Evolutionary conservation across 1,284 basidiomycete species (phyloP), one percentile per base, ranked within the genome.

Genomic region (Cystobasidium pallidum): DNA sequence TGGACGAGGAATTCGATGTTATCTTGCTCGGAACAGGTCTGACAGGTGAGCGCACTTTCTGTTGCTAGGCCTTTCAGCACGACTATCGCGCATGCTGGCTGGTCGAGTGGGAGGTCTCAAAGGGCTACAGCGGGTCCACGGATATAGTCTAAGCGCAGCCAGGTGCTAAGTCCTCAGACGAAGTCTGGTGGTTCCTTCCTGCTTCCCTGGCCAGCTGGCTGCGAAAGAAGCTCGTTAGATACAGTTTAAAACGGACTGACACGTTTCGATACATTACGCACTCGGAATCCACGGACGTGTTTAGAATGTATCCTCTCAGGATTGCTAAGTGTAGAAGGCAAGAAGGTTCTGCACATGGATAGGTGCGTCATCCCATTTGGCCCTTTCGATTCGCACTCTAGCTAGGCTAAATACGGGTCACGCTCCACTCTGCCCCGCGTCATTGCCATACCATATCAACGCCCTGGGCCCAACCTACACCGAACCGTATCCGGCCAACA

Each of bases 271-370:
- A n/a, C n/a, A n/a, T n/a, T n/a, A n/a, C n/a, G n/a, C n/a, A n/a
- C n/a, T n/a, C 24, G 15, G 21, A 30, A 43, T 58, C 21, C 19
- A 19, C 30, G 2, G 24, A 43, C 10, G 3, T 2, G n/a, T 51
- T 4, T 61, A 71, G 96, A 99, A 83, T 99, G 96, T 84, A 94
- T 99, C 81, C 88, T 99, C 75, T 97, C 94, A 19, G 94, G 92
- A 75, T 85, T 94, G 81, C 86, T 99, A 78, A 99, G 95, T 34
- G 95, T 99, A 73, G 95, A 98, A 80, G 95, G 95, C 78, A 97
- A 99, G 86, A 99, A 99, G 85, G 96, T 99, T 77, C 88, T 99
- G 52, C 96, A 99, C 83, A 98, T 99, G 88, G 96, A 99, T 84
- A 86, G 79, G 78, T 78, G 34, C 70, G 75, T 28, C 10, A 2